These are phyloP conservation scores for Glonium stellatum DNA, from an alignment of 495 filamentous ascomycete genomes.

Conservation along the genomic window DNA sequence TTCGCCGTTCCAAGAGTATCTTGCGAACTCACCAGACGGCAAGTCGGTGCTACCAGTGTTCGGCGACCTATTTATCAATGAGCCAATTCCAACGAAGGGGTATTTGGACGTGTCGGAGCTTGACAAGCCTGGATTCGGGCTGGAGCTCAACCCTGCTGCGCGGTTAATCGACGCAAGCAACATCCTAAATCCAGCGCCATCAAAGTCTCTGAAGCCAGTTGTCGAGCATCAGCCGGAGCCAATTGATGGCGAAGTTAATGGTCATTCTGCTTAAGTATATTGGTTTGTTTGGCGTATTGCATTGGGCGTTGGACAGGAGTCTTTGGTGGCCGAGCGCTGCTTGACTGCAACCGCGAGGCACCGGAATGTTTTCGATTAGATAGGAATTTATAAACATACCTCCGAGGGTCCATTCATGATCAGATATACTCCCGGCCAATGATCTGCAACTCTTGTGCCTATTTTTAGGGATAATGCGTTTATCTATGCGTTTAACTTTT, in stretches of 20 bases:
- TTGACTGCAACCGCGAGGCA: too few relatives aligned
- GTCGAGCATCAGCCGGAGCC: conserved; percentile 10
- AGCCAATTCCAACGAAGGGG: conserved; percentile 78
- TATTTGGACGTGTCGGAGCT: conserved; percentile 69
- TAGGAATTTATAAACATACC: not conserved
- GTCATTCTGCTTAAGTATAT: conserved; percentile 8
- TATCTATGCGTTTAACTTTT: conserved; percentile 4
- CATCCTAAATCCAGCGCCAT: conserved; percentile 66
- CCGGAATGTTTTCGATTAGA: too few relatives aligned
- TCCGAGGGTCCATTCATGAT: not conserved
- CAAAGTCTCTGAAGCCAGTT: conserved; percentile 43
- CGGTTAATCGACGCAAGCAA: conserved; percentile 64
- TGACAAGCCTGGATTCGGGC: conserved; percentile 85
- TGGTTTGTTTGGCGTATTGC: not conserved
- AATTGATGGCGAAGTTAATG: conserved; percentile 23
- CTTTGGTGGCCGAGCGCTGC: not conserved
- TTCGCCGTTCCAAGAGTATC: conserved; percentile 88
- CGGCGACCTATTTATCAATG: conserved; percentile 82
- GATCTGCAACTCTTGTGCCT: conserved; percentile 1
- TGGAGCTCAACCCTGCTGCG: conserved; percentile 77
- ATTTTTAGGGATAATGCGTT: conserved; percentile 21
- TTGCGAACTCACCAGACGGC: conserved; percentile 85
- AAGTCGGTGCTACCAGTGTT: conserved; percentile 85
- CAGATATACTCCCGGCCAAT: not conserved
- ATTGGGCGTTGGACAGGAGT: not conserved